phyloP scores from a whole-genome alignment of 2,329 filamentous ascomycete species.

The Aspergillus texensis region DNA sequence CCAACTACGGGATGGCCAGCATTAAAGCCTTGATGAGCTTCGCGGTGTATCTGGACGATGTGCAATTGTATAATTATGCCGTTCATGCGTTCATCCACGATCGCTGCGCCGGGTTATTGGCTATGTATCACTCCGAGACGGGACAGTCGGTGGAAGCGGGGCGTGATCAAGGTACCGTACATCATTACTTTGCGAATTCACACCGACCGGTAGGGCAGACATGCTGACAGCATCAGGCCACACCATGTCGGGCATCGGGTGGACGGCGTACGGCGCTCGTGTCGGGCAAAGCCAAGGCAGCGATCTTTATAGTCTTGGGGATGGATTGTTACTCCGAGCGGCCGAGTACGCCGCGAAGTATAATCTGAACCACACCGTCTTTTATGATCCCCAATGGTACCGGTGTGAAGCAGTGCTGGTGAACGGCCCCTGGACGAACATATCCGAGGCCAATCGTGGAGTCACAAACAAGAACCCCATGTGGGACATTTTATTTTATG shows the following conservation, averaged over 20 bases:
- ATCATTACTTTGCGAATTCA: background rate
- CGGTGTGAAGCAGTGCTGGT: conserved; percentile 46
- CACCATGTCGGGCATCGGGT: conserved; percentile 34
- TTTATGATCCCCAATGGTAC: conserved; percentile 40
- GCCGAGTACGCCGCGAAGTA: conserved; percentile 45
- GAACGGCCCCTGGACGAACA: conserved; percentile 40
- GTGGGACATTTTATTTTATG: conserved; percentile 35
- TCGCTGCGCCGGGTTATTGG: conserved; percentile 37
- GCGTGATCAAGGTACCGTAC: conserved; percentile 35
- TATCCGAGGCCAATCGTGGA: conserved; percentile 24
- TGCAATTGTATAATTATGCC: conserved; percentile 47
- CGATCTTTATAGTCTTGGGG: conserved; percentile 36
- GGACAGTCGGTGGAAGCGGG: conserved; percentile 43
- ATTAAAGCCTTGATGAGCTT: conserved; percentile 45
- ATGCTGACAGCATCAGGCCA: conserved; percentile 24
- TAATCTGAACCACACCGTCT: conserved; percentile 39
- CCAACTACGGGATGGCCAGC: conserved; percentile 47
- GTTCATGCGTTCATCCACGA: conserved; percentile 41
- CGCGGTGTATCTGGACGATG: conserved; percentile 47
- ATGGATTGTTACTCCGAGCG: conserved; percentile 39
- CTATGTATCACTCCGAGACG: conserved; percentile 33
- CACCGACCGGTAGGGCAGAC: no score
- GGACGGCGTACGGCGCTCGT: conserved; percentile 39
- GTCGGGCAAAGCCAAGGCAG: conserved; percentile 39
- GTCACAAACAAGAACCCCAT: conserved; percentile 21